phyloP scores from a whole-genome alignment of 441 rosid species.

The Populus hybrid region DNA sequence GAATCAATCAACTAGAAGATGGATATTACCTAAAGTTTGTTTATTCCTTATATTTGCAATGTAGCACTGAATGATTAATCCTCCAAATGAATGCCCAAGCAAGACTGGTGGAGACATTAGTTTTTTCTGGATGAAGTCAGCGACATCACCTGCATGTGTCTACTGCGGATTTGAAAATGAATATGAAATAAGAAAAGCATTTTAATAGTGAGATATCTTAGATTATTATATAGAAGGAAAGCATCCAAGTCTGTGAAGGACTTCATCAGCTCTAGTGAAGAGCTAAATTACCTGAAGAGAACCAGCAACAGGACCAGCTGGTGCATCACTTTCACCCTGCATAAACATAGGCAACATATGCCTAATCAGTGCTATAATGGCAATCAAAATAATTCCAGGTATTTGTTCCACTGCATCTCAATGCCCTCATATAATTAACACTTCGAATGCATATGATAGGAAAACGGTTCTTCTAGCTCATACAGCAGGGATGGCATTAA shows the following conservation, averaged over 20 bases:
- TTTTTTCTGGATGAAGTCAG: conserved; percentile 57
- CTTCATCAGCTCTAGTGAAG: not conserved
- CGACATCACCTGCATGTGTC: conserved; percentile 88
- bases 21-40: conserved; percentile 35
- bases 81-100: conserved; percentile 92
- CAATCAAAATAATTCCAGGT: not conserved
- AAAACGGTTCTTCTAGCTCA: not conserved
- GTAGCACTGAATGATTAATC: conserved; percentile 73
- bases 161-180: conserved; percentile 42
- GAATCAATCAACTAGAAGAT: conserved; percentile 2
- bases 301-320: conserved; percentile 62
- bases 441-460: not conserved
- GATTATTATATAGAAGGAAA: not conserved
- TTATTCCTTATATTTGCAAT: conserved; percentile 48
- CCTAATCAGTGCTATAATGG: conserved; percentile 14
- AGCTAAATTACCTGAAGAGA: conserved; percentile 59
- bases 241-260: conserved; percentile 1
- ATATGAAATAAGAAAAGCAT: conserved; percentile 14
- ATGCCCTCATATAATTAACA: not conserved
- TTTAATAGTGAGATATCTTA: not conserved
- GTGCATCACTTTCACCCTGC: conserved; percentile 88
- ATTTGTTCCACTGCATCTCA: not conserved
- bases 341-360: conserved; percentile 9
- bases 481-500: not conserved
- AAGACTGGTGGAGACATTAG: conserved; percentile 58